Conservation (phyloP, 2,329 filamentous ascomycete genomes). For the Dothiorella sarmentorum region DNA sequence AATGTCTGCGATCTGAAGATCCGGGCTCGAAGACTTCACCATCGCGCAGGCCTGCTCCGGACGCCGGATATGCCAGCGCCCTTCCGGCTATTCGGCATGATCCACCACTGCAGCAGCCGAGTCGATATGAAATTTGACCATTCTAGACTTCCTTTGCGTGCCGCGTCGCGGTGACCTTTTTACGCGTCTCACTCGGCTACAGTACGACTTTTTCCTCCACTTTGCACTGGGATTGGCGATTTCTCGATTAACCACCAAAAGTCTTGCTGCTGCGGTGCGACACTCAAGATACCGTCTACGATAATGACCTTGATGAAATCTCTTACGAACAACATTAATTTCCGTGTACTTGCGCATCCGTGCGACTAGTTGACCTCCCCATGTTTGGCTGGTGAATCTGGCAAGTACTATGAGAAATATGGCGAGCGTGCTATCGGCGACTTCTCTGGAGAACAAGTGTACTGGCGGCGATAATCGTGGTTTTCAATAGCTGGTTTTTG, state of each 20-base stretch:
- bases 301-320: conserved; percentile 10
- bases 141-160: conserved; percentile 7
- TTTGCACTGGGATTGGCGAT: background rate
- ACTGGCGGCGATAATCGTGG: background rate
- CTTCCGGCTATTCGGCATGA: background rate
- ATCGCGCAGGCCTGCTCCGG: background rate
- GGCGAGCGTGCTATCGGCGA: background rate
- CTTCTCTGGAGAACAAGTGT: background rate
- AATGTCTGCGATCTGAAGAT: background rate
- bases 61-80: background rate
- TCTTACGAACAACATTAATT: background rate
- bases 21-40: background rate
- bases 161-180: background rate
- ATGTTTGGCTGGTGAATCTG: too few relatives aligned
- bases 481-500: background rate
- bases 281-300: background rate
- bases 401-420: background rate
- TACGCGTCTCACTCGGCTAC: background rate
- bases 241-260: background rate
- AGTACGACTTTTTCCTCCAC: background rate
- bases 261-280: background rate
- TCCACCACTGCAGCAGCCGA: background rate
- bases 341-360: too few relatives aligned
- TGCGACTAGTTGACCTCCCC: too few relatives aligned
- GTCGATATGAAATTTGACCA: background rate